These are phyloP conservation scores for Paraphaeosphaeria minitans DNA, from an alignment of 2,329 filamentous ascomycete species.

Conservation along the genomic window DNA sequence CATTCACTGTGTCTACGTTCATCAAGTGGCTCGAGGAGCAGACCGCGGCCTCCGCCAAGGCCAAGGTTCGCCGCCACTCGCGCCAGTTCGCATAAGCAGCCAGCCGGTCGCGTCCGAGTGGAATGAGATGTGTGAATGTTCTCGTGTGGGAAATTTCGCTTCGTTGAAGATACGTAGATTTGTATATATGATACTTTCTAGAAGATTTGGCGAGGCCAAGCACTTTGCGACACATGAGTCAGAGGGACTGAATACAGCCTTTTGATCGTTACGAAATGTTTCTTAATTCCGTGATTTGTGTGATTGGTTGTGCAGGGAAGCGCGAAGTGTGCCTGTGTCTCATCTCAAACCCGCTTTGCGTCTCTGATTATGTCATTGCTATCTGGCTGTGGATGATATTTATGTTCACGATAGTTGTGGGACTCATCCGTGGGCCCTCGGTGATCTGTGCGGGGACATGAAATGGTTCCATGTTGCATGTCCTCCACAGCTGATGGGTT, in stretches of 20 bases:
- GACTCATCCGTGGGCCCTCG: no score
- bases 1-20: constrained; percentile 43
- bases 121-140: neutral
- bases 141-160: constrained; percentile 5
- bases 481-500: no score
- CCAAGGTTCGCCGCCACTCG: constrained; percentile 36
- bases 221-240: neutral
- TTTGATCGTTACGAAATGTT: neutral
- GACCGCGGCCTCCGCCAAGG: constrained; percentile 20
- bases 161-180: constrained; percentile 5
- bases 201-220: neutral
- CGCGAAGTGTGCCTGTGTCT: no score
- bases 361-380: no score
- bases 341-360: no score
- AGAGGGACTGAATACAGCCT: neutral
- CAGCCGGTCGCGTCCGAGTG: no score
- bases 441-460: no score
- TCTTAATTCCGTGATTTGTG: neutral
- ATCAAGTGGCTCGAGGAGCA: constrained; percentile 41
- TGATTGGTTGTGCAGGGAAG: no score
- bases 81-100: constrained; percentile 27
- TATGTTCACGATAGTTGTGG: no score
- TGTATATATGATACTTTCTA: neutral
- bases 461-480: no score
- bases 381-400: no score